These are phyloP conservation scores for Aspergillus cavernicola DNA, from an alignment of 495 filamentous ascomycete genomes.

Conservation along the genomic window DNA sequence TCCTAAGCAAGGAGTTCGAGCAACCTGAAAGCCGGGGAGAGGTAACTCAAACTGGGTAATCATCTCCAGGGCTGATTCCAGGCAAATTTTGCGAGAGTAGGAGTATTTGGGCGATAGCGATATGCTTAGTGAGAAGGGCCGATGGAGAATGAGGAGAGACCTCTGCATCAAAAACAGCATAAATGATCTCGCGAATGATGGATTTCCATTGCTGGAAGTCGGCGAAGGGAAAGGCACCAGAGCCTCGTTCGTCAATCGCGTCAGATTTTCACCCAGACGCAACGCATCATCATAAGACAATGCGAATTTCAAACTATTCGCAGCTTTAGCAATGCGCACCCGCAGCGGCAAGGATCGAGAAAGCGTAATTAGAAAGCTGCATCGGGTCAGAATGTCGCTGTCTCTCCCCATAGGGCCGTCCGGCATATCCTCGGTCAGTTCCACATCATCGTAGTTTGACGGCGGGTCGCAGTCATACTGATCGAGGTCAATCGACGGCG, in stretches of 20 bases:
- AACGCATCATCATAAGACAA: constrained; percentile 51
- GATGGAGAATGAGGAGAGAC: constrained; percentile 51
- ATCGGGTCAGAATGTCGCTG: constrained; percentile 39
- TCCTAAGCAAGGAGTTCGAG: constrained; percentile 26
- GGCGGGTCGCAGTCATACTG: constrained; percentile 51
- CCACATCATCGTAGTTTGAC: constrained; percentile 53
- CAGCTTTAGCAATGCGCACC: constrained; percentile 43
- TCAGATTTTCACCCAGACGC: constrained; percentile 40
- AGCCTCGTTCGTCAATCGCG: constrained; percentile 29
- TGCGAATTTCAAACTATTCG: constrained; percentile 47
- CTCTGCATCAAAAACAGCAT: constrained; percentile 47
- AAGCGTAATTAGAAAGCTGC: constrained; percentile 51
- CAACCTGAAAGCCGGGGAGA: constrained; percentile 6
- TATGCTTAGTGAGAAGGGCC: constrained; percentile 49
- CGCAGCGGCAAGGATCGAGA: constrained; percentile 45
- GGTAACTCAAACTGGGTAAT: constrained; percentile 40
- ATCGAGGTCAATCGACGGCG: constrained; percentile 43
- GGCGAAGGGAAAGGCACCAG: constrained; percentile 24
- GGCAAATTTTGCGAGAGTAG: constrained; percentile 52
- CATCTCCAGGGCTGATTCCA: constrained; percentile 50
- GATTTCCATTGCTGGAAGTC: constrained; percentile 21
- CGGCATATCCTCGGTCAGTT: constrained; percentile 46
- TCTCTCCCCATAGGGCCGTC: constrained; percentile 29
- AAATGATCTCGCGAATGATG: constrained; percentile 32
- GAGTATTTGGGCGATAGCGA: constrained; percentile 48